Percentiles rank a stretch among this genome's conserved stretches.
Evolutionary conservation across 148 eudicot species (phyloP).

Genomic region (Vaccinium darrowii): DNA sequence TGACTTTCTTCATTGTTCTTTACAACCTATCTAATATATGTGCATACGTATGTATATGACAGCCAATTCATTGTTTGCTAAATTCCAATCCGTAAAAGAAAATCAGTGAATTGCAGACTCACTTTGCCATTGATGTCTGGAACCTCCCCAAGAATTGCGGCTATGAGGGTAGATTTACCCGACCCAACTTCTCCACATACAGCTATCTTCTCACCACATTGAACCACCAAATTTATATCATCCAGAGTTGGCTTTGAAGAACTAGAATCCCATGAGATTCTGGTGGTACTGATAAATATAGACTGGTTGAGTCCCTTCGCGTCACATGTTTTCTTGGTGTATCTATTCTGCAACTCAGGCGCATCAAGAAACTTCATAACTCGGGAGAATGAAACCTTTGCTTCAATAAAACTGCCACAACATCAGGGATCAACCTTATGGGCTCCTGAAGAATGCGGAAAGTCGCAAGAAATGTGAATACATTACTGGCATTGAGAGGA

Average conservation of each 20-base stretch:
- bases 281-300: constrained; percentile 22
- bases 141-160: constrained; percentile 62
- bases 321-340: constrained; percentile 4
- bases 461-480: constrained; percentile 57
- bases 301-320: constrained; percentile 14
- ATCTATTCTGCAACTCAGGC: constrained; percentile 35
- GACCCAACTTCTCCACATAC: constrained; percentile 74
- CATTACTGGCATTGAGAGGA: constrained; percentile 39
- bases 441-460: constrained; percentile 63
- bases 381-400: constrained; percentile 46
- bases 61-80: background rate
- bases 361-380: constrained; percentile 47
- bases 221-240: constrained; percentile 34
- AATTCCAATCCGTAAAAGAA: background rate
- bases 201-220: constrained; percentile 49
- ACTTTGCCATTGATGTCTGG: constrained; percentile 26
- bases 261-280: constrained; percentile 43
- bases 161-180: constrained; percentile 64
- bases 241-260: constrained; percentile 31
- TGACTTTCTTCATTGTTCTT: background rate
- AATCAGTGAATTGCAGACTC: constrained; percentile 21
- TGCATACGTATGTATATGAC: background rate
- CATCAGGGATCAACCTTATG: constrained; percentile 48
- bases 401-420: constrained; percentile 44
- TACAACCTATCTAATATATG: background rate